These are phyloP conservation scores for Saturnispora ahearnii DNA, from an alignment of 805 yeast genomes.

Conservation along the genomic window DNA sequence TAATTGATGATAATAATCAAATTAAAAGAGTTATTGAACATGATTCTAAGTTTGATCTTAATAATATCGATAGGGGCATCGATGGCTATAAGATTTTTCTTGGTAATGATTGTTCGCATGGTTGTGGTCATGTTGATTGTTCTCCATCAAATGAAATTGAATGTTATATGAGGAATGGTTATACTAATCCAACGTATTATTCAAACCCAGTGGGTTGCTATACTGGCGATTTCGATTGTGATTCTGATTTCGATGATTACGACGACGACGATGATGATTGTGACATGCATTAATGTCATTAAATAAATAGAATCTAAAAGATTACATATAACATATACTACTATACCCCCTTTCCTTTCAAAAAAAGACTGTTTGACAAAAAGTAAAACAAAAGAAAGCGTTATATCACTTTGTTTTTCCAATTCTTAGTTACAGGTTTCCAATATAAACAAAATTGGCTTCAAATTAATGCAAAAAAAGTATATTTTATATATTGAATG, in stretches of 20 bases:
- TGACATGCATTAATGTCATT: slow-evolving; percentile 8
- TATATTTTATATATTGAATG: background rate
- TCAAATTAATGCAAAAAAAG: background rate
- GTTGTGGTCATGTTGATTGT: slow-evolving; percentile 9
- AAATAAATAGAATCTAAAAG: background rate
- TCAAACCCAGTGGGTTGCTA: slow-evolving; percentile 9
- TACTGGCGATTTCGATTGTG: slow-evolving; percentile 17
- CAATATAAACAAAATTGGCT: background rate
- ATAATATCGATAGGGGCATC: slow-evolving; percentile 26
- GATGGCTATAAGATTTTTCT: slow-evolving; percentile 29
- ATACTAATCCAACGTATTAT: slow-evolving; percentile 8
- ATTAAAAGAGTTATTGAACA: slow-evolving; percentile 42
- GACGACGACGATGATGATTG: slow-evolving; percentile 17
- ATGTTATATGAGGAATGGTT: slow-evolving; percentile 28
- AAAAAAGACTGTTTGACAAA: background rate
- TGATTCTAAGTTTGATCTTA: slow-evolving; percentile 27
- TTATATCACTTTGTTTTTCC: background rate
- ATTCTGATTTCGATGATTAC: slow-evolving; percentile 20
- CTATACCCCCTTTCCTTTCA: background rate
- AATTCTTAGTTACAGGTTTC: too few relatives aligned
- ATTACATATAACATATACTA: background rate
- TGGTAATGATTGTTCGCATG: slow-evolving; percentile 17
- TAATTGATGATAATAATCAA: slow-evolving; percentile 35
- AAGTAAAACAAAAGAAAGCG: background rate
- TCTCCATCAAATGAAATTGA: slow-evolving; percentile 29